Evolutionary conservation across 1,139 yeast species (phyloP).

Genomic region (Nakaseomyces delphensis): DNA sequence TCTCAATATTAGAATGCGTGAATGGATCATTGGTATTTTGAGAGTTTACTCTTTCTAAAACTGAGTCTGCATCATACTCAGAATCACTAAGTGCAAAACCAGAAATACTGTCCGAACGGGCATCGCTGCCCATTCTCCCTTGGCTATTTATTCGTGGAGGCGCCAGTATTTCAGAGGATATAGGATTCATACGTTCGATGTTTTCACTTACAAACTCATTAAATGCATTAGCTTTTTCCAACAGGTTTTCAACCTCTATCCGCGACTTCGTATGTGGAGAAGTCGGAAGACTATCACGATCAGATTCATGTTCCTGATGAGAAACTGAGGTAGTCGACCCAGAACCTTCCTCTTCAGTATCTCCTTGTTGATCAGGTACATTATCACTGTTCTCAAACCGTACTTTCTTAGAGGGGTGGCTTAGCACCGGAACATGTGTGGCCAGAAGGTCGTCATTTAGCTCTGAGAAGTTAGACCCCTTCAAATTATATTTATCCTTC

Average conservation of each 20-base stretch:
- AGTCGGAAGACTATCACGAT: background rate
- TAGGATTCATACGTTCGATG: background rate
- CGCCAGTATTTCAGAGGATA: background rate
- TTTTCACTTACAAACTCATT: slow-evolving; percentile 1
- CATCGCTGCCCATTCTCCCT: slow-evolving; percentile 5
- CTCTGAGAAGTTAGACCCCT: slow-evolving; percentile 5
- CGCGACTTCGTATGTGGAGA: background rate
- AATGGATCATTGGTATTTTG: background rate
- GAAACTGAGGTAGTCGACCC: slow-evolving; percentile 1
- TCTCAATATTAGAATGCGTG: slow-evolving; percentile 1
- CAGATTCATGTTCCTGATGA: background rate
- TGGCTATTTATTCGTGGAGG: slow-evolving; percentile 1
- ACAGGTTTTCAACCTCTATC: background rate
- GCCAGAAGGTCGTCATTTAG: background rate
- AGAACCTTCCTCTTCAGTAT: background rate
- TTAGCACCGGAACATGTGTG: background rate
- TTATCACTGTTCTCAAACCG: slow-evolving; percentile 1
- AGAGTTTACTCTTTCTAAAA: background rate
- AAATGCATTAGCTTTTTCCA: slow-evolving; percentile 2
- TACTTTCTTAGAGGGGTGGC: slow-evolving; percentile 3
- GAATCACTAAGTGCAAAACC: slow-evolving; percentile 28
- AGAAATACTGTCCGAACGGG: slow-evolving; percentile 23
- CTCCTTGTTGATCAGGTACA: background rate
- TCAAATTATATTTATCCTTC: background rate
- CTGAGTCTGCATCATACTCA: background rate